Conservation (phyloP, 1,139 yeast species). For the Kurtzmaniella natalensis region DNA sequence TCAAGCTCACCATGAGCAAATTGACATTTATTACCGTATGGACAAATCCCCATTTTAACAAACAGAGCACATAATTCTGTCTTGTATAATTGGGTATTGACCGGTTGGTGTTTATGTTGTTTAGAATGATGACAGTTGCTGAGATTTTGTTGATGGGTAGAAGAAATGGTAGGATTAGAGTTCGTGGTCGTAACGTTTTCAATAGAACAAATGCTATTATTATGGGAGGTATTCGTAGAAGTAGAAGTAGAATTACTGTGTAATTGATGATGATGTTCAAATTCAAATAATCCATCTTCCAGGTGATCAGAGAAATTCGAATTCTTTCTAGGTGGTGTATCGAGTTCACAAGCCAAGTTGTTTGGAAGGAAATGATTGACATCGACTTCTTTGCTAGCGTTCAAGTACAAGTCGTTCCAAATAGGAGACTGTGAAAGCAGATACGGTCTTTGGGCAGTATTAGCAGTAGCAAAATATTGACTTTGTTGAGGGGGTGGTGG, state of each 20-base stretch:
- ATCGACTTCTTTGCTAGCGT: background rate
- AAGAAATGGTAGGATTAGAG: background rate
- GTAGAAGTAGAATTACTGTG: conserved; percentile 1
- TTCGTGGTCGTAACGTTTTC: too few relatives aligned
- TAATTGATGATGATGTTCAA: conserved; percentile 18
- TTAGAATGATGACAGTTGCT: conserved; percentile 6
- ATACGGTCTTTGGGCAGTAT: background rate
- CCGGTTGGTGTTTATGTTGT: conserved; percentile 12
- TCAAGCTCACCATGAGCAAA: conserved; percentile 89
- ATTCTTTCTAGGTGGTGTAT: conserved; percentile 3
- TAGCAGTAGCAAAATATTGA: background rate
- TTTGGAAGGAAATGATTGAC: background rate
- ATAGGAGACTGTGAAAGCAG: conserved; percentile 1
- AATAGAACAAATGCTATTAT: background rate
- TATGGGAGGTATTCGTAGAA: background rate
- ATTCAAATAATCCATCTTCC: conserved; percentile 21
- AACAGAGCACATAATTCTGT: conserved; percentile 86
- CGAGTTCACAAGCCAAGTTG: conserved; percentile 1
- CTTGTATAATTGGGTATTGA: conserved; percentile 76
- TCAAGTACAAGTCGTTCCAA: conserved; percentile 1
- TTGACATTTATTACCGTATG: conserved; percentile 88
- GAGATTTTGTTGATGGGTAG: conserved; percentile 1
- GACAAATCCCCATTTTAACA: conserved; percentile 70
- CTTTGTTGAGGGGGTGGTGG: conserved; percentile 2
- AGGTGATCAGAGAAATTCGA: conserved; percentile 12